Base-by-base conservation (phyloP, 352 stramenopile species). In the Phytophthora colocasiae region DNA sequence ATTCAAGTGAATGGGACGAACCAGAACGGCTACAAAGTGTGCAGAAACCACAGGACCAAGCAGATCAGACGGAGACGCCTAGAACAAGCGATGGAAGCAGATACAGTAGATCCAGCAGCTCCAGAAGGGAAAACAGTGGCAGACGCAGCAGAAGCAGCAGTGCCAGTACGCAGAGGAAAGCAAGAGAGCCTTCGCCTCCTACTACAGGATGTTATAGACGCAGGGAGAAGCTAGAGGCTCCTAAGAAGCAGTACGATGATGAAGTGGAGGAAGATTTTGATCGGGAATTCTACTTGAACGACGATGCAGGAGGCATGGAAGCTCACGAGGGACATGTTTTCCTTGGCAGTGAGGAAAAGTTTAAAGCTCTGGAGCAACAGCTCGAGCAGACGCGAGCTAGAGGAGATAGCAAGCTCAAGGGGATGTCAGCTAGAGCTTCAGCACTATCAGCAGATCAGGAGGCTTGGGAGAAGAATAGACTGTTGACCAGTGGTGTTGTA, bases 401-500 rank as follows among this genome's bases (percentile, higher is more conserved):
- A 34, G 92, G 90, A n/a, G 89, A 98, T 32, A 91, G 79, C 19
- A 98, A 98, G 63, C 54, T 97, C 15, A 80, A 85, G 12, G 87
- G 92, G 38, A 97, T 97, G 70, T 97, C 93, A 17, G 93, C 96
- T 5, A 85, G 90, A 58, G 88, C 92, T 32, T 98, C 89, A 44
- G 96, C 96, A 14, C 73, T 99, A 12, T 91, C 98, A 53, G 91
- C 90, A 29, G 98, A 99, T 82, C 97, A 99, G 81, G 94, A 99
- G 52, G 97, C 96, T 27, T 99, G 98, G 98, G 98, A 99, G 79
- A 98, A 96, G 54, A 99, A 99, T 75, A 84, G 97, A 14, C 65
- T 99, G 29, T 73, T 99, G 19, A 98, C 93, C 15, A 97, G 85
- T 63, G 98, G 98, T 19, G 97, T 98, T 15, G 88, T 98, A 29